A percentile compares a stretch with the other conserved stretches of the same genome.
Evolutionary conservation across 495 filamentous ascomycete genomes (phyloP).

Genomic region (Tuber melanosporum): DNA sequence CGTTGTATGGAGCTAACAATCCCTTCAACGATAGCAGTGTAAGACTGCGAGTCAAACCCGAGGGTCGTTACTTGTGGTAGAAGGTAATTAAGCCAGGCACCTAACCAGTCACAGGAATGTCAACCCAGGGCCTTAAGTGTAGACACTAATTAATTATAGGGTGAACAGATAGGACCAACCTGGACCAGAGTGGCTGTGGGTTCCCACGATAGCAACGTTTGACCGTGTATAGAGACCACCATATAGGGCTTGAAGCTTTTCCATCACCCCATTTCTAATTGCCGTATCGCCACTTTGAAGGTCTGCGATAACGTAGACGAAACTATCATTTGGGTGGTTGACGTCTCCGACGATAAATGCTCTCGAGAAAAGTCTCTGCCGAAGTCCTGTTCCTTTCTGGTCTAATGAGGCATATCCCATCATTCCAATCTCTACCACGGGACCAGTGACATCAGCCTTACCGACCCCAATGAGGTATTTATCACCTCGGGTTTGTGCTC

Average conservation of each 20-base stretch:
- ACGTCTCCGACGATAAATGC: conserved; percentile 80
- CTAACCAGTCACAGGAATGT: conserved; percentile 4
- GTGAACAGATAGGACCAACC: conserved; percentile 41
- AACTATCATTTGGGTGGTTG: conserved; percentile 60
- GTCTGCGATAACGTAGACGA: conserved; percentile 84
- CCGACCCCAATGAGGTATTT: conserved; percentile 81
- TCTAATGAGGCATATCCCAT: conserved; percentile 89
- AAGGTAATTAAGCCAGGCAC: conserved; percentile 92
- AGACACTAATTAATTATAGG: background rate
- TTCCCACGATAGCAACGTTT: conserved; percentile 87
- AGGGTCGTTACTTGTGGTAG: conserved; percentile 87
- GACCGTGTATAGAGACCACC: conserved; percentile 68
- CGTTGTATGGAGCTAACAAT: conserved; percentile 70
- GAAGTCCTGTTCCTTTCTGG: conserved; percentile 79
- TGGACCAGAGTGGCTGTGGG: conserved; percentile 88
- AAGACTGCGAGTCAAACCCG: conserved; percentile 85
- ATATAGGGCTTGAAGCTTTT: conserved; percentile 65
- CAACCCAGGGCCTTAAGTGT: background rate
- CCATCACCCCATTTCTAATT: conserved; percentile 73
- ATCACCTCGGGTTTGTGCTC: conserved; percentile 41
- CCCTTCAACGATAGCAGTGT: conserved; percentile 83
- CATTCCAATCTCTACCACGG: conserved; percentile 45
- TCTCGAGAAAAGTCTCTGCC: conserved; percentile 82
- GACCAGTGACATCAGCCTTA: conserved; percentile 92
- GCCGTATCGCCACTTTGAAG: conserved; percentile 88